Conservation (phyloP, 23 red algal genomes). For the Chondrus crispus region DNA sequence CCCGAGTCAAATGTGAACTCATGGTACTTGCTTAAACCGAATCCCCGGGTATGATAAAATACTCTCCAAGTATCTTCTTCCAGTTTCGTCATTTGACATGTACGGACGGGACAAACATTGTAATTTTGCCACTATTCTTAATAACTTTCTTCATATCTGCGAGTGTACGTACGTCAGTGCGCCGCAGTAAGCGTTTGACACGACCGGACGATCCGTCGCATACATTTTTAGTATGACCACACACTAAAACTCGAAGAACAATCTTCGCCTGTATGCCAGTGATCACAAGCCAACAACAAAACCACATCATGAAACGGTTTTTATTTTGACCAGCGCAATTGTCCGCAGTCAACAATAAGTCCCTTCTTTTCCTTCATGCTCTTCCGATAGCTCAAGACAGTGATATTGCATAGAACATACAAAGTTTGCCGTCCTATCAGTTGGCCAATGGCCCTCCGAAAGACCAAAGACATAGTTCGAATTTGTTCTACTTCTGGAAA, state of each 20-base stretch:
- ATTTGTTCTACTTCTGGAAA: not conserved
- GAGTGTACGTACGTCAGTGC: not conserved
- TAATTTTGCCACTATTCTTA: not conserved
- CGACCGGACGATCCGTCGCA: not conserved
- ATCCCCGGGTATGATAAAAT: not conserved
- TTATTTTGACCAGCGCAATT: slow-evolving; percentile 19
- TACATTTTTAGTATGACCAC: not conserved
- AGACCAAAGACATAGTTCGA: not conserved
- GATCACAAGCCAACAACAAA: not conserved
- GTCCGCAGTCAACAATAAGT: not conserved
- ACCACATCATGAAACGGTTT: not conserved
- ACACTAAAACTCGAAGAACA: not conserved
- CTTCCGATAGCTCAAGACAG: not conserved
- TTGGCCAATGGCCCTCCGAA: slow-evolving; percentile 11
- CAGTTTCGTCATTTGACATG: not conserved
- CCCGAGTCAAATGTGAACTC: not conserved
- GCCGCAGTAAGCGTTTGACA: not conserved
- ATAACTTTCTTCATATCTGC: not conserved
- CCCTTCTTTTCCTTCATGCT: not conserved
- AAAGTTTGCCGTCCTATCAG: not conserved
- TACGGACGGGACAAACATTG: not conserved
- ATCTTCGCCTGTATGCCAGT: not conserved
- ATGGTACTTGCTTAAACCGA: not conserved
- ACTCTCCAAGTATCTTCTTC: not conserved
- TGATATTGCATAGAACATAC: not conserved